Evolutionary conservation across 345 rosid genomes (phyloP), one percentile per base, ranked within the genome.

Genomic region (Leavenworthia alabamica): DNA sequence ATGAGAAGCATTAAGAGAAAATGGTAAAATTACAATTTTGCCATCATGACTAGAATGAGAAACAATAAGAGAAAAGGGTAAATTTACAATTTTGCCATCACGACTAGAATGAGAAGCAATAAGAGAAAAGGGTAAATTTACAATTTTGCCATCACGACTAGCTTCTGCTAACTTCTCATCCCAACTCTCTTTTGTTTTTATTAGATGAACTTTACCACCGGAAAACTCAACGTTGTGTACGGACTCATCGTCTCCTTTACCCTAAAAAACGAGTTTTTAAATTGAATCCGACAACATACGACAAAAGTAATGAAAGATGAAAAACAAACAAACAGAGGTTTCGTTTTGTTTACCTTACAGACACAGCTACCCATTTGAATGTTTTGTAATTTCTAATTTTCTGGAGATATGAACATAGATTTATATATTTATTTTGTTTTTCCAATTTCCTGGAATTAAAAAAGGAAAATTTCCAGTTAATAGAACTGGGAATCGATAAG

Each of bases 131-230:
- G 23, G 4, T 2, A 15, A 20, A 57, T 72, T 82, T 81, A 87
- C 97, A 5, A 75, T 82, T 64, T 78, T 85, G 68, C 87, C 89
- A 23, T 80, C 83, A 64, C 62, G 75, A 36, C 54, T 75, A 35
- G 97, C 89, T 80, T 90, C 89, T 40, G 84, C 74, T 56, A 87
- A 53, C 70, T 87, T 85, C 20, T 77, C 79, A 50, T 87, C 86
- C 97, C 97, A 87, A 15, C 60, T 52, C 62, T 87, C 93, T 60
- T 75, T 80, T 27, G 82, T 85, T 43, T 82, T 78, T 3, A 90
- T 66, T 4, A 78, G 62, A 49, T 78, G 78, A 24, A 87, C 90
- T 66, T 80, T 87, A 2, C 87, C 84, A 43, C 87, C 78, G 8
- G 75, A 67, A 64, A 83, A 79, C 12, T 90, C 88, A 46, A 71